Base-by-base conservation (phyloP, 1,284 basidiomycete genomes). In the Leccinum pallidistipes region DNA sequence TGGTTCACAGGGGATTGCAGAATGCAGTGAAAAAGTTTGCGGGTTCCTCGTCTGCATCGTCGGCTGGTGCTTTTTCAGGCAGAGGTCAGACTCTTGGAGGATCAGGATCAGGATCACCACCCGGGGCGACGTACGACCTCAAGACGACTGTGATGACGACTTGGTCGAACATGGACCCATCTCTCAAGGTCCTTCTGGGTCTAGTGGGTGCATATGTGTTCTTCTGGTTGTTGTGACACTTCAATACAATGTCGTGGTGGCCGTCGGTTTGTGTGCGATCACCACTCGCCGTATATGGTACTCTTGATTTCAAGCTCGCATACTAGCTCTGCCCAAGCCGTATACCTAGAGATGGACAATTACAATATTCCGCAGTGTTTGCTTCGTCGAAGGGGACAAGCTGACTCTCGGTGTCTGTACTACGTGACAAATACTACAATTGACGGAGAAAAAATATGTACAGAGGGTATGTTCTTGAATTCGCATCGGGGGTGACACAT, bases 31-130 rank as follows among this genome's bases (percentile, higher is more conserved):
- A 80, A 59, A 83, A 86, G 72, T 77, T 82, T 18, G 72, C 77
- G 16, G 71, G 74, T 14, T 71, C 77, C 8, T 75, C 76, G 1
- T 67, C 76, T 8, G 64, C 77, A 12, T 75, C 76, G 1, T 66
- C 76, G 8, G 64, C 78, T 3, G 66, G 74, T 24, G 74, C 80
- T 55, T 92, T 92, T 71, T 71, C 83, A n/a, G 90, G 91, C 7
- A 82, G 82, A 69, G 90, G 90, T 27, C 86, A 88, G 18, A 91
- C 86, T 8, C 78, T 93, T 1, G 87, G 86, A 36, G 83, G 83
- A 31, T 74, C 78, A 2, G 51, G 10, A 14, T 10, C 32, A 34
- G 32, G 27, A 27, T 16, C 71, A 0, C 31, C 74, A 11, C 51
- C 68, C 10, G 65, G 76, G 31, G 73, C 12, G 16, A 51, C 71